Base-by-base conservation (phyloP, 192 early-diverging fungal species). In the Mortierella alpina region DNA sequence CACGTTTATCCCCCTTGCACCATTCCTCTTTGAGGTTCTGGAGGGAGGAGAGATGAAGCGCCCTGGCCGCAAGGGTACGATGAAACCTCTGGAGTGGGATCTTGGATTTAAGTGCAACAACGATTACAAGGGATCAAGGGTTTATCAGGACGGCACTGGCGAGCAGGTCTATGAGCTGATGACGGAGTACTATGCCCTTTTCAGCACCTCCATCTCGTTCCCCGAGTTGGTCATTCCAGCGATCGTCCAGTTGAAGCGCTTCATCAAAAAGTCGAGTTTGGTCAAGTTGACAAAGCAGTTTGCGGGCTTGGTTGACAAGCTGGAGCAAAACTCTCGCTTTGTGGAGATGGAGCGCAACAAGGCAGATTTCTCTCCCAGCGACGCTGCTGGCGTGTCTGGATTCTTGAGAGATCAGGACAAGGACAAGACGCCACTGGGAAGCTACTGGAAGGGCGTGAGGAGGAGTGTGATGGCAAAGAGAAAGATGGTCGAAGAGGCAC, bases 141-240 rank as follows among this genome's bases (percentile, higher is more conserved):
- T 92, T 9, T 99, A 98, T 80, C 92, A 93, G 73, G 91, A 93
- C 47, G 93, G 93, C n/a, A 76, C 96, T 47, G 88, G 93, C 40
- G 95, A 99, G 60, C 88, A 95, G 76, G 82, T 93, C 4, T 86
- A 91, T 56, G 87, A 88, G 14, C 75, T 92, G 23, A 85, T 98
- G 55, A 91, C 92, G 20, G 91, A 94, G 56, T 93, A 92, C 56
- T 91, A 95, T 82, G 89, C 91, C 15, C 63, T 89, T 18, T 92
- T 89, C 68, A 90, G 91, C 23, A 84, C 86, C 22, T 92, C 91
- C 45, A 96, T 99, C 68, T 90, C 94, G 8, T 99, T 99, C 90
- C 97, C 98, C 12, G 98, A 99, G 82, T 86, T 97, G 82, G 89
- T 86, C 40, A 92, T 96, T 44, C 96, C 97, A 6, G 95, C 92